Conservation (phyloP, 192 early-diverging fungal genomes). For the Umbelopsis vinacea region DNA sequence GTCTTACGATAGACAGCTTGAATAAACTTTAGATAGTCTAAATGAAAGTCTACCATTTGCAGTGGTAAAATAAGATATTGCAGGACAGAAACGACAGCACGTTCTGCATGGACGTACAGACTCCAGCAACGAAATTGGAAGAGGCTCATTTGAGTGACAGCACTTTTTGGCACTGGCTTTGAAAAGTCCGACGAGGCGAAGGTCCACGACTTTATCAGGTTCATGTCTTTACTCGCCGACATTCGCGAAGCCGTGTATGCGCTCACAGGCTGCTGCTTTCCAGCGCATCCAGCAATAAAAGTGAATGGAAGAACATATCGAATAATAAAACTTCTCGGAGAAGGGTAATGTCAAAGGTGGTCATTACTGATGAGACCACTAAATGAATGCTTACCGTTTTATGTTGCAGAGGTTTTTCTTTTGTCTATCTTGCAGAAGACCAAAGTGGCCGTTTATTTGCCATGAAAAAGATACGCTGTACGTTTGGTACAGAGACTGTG, state of each 20-base stretch:
- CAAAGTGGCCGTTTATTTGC: constrained; percentile 54
- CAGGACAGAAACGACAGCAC: too few species aligned
- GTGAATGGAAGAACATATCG: constrained; percentile 64
- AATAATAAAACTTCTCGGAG: constrained; percentile 64
- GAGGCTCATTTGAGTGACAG: neutral
- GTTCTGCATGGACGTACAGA: too few species aligned
- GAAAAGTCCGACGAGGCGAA: constrained; percentile 18
- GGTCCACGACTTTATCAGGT: neutral
- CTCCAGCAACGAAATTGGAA: too few species aligned
- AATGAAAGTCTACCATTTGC: too few species aligned
- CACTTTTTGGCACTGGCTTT: neutral
- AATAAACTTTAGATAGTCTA: too few species aligned
- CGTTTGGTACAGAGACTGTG: constrained; percentile 59
- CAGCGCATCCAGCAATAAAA: constrained; percentile 52
- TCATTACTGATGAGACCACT: neutral
- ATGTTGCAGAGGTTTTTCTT: constrained; percentile 66
- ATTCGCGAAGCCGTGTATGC: constrained; percentile 47
- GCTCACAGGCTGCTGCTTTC: constrained; percentile 52
- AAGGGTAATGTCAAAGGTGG: constrained; percentile 51
- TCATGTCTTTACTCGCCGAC: constrained; percentile 40
- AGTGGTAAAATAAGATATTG: too few species aligned
- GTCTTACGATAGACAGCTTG: too few species aligned
- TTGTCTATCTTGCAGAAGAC: constrained; percentile 68
- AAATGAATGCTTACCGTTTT: neutral
- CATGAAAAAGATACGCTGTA: constrained; percentile 71